phyloP scores from a whole-genome alignment of 805 yeast species.

The Candida parachauliodes region DNA sequence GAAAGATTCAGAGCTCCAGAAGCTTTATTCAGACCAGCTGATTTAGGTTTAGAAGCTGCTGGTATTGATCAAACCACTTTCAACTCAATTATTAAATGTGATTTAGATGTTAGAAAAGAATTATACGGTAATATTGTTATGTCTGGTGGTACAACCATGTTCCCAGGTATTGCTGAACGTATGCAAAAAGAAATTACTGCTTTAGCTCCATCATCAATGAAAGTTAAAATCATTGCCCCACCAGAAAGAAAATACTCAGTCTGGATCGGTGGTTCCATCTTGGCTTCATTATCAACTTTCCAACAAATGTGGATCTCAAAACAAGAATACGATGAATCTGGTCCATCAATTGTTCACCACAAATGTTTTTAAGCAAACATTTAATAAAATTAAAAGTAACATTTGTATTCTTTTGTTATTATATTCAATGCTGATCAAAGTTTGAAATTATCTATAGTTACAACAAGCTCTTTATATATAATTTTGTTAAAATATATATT shows the following conservation, averaged over 20 bases:
- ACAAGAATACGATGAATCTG: conserved; percentile 99
- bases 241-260: conserved; percentile 99
- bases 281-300: conserved; percentile 98
- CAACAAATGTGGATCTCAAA: conserved; percentile 99
- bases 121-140: conserved; percentile 98
- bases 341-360: conserved; percentile 98
- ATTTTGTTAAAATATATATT: conserved; percentile 6
- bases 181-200: conserved; percentile 99
- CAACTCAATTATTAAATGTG: conserved; percentile 97
- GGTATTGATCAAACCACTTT: conserved; percentile 98
- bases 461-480: conserved; percentile 3
- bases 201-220: conserved; percentile 99
- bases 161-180: conserved; percentile 99
- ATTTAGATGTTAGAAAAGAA: conserved; percentile 98
- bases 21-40: conserved; percentile 98
- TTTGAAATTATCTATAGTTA: conserved; percentile 1
- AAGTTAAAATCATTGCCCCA: conserved; percentile 98
- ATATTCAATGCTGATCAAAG: background rate
- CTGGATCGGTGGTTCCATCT: conserved; percentile 99
- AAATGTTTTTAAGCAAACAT: conserved; percentile 69
- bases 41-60: conserved; percentile 85
- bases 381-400: conserved; percentile 1
- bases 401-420: background rate
- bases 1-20: conserved; percentile 99
- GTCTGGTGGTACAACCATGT: conserved; percentile 99